Evolutionary conservation across 495 filamentous ascomycete genomes (phyloP).

Genomic region (Chlorociboria aeruginascens): DNA sequence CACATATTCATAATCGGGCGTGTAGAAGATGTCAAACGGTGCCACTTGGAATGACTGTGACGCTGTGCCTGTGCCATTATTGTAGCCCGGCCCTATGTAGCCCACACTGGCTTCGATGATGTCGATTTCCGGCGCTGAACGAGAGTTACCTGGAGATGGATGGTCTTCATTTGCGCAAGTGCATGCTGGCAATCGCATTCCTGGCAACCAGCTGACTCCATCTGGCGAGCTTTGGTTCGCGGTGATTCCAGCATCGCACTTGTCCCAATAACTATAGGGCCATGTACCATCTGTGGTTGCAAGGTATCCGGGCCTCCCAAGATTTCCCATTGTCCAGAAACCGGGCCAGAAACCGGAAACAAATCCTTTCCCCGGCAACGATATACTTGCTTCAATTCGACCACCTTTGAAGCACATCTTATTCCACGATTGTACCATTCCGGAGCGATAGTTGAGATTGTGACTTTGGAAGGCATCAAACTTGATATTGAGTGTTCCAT

Average conservation of each 20-base stretch:
- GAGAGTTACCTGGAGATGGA: slow-evolving; percentile 55
- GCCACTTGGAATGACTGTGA: slow-evolving; percentile 66
- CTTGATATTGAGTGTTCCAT: slow-evolving; percentile 53
- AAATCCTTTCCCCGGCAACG: slow-evolving; percentile 58
- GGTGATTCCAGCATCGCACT: slow-evolving; percentile 65
- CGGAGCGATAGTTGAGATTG: slow-evolving; percentile 58
- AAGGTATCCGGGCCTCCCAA: slow-evolving; percentile 57
- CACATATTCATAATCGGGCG: slow-evolving; percentile 54
- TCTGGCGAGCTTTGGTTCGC: slow-evolving; percentile 62
- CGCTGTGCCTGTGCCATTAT: slow-evolving; percentile 41
- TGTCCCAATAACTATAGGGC: slow-evolving; percentile 67
- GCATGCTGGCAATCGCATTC: slow-evolving; percentile 64
- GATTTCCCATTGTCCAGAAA: slow-evolving; percentile 72
- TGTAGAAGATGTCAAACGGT: slow-evolving; percentile 67
- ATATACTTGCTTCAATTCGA: slow-evolving; percentile 64
- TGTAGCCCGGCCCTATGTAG: slow-evolving; percentile 34
- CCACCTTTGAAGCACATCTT: slow-evolving; percentile 69
- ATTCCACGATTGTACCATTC: slow-evolving; percentile 80
- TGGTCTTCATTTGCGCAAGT: slow-evolving; percentile 56
- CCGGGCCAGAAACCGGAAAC: slow-evolving; percentile 67
- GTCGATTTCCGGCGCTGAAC: slow-evolving; percentile 68
- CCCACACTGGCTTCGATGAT: slow-evolving; percentile 57
- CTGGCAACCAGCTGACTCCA: slow-evolving; percentile 57
- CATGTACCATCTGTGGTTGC: slow-evolving; percentile 64
- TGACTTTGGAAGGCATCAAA: slow-evolving; percentile 61